Percentiles rank a stretch among this genome's conserved stretches.
Conservation (phyloP, 345 rosid genomes). For the Heritiera fomes region DNA sequence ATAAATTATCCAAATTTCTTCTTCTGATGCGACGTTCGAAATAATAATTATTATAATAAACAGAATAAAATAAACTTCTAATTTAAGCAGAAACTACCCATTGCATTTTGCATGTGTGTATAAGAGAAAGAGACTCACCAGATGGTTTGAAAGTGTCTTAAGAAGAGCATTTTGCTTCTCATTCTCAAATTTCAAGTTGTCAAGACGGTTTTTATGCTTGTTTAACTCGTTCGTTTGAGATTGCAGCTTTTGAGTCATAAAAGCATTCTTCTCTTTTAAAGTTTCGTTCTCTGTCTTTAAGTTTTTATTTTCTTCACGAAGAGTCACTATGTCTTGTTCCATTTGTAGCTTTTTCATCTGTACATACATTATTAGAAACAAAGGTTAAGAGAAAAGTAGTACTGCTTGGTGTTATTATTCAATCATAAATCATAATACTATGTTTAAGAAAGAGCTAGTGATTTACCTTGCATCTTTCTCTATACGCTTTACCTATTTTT, state of each 20-base stretch:
- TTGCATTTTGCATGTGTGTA: too few species aligned
- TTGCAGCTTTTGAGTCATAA: background rate
- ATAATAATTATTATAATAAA: too few species aligned
- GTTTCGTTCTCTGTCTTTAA: background rate
- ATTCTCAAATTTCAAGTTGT: background rate
- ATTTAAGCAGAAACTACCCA: too few species aligned
- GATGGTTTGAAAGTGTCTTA: too few species aligned
- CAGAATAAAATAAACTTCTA: too few species aligned
- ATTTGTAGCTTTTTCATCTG: background rate
- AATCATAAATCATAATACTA: background rate
- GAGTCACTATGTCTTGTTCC: background rate
- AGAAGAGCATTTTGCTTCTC: too few species aligned
- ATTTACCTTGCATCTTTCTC: slow-evolving; percentile 13
- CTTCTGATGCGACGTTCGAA: too few species aligned
- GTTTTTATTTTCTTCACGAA: slow-evolving; percentile 2
- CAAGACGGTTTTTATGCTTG: background rate
- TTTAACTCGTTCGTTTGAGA: slow-evolving; percentile 6
- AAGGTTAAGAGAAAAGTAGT: background rate
- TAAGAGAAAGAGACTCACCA: too few species aligned
- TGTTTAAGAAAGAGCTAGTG: background rate
- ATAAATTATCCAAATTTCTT: too few species aligned
- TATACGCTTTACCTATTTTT: background rate
- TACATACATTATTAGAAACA: background rate
- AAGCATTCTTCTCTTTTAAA: background rate
- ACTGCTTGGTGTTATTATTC: too few species aligned